Conservation (phyloP, 2,329 filamentous ascomycete species). For the Escovopsis weberi region DNA sequence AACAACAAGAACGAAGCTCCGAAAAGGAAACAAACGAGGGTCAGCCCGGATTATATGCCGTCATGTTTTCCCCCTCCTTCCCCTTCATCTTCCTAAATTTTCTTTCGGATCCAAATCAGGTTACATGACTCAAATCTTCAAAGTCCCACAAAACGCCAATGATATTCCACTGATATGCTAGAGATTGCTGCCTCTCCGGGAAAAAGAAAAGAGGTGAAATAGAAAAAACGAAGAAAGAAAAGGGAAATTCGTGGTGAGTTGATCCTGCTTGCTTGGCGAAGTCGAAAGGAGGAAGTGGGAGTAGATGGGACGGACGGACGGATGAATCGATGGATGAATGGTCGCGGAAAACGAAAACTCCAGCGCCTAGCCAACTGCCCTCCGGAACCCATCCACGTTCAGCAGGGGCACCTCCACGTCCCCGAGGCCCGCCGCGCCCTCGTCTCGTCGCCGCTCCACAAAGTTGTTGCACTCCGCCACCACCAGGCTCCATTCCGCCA, state of each 20-base stretch:
- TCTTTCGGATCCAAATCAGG: neutral
- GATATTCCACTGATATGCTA: neutral
- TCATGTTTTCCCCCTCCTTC: constrained; percentile 1
- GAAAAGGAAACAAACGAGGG: no score
- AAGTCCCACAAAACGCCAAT: neutral
- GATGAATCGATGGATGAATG: neutral
- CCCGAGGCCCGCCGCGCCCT: constrained; percentile 51
- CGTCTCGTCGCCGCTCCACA: constrained; percentile 58
- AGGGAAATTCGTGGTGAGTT: neutral
- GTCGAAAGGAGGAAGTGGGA: neutral
- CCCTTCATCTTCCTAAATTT: neutral
- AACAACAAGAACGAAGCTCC: no score
- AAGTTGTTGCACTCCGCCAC: constrained; percentile 71
- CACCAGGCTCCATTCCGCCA: constrained; percentile 66
- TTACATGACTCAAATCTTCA: neutral
- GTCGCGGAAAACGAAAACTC: neutral
- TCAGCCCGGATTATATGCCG: no score
- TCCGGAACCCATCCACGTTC: constrained; percentile 27
- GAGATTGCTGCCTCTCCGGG: neutral
- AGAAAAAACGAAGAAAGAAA: neutral
- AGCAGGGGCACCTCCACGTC: constrained; percentile 46
- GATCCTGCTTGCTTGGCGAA: neutral
- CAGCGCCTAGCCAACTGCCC: constrained; percentile 14
- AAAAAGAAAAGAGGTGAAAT: neutral
- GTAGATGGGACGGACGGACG: neutral